These are phyloP conservation scores for Ehretia macrophylla DNA, from an alignment of 257 asterid genomes.

Conservation along the genomic window DNA sequence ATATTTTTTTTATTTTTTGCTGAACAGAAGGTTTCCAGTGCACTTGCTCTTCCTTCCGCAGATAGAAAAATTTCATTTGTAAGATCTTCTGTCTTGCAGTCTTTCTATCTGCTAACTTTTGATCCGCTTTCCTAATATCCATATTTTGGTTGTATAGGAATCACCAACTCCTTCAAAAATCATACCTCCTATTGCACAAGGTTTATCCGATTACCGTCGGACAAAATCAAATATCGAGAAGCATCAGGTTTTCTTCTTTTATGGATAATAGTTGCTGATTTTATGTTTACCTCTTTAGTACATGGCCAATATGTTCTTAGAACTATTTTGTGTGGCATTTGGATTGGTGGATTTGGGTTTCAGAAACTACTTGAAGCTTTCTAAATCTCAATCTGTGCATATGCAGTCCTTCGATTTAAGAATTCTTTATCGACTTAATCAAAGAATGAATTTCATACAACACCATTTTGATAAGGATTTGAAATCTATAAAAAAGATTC, in stretches of 20 bases:
- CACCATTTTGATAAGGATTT: too few species aligned
- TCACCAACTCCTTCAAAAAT: conserved; percentile 93
- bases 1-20: conserved; percentile 16
- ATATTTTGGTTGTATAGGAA: conserved; percentile 51
- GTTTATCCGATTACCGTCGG: conserved; percentile 81
- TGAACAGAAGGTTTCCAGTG: conserved; percentile 70
- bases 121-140: conserved; percentile 13
- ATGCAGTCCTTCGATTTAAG: too few species aligned
- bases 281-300: neutral
- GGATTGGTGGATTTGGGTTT: too few species aligned
- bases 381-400: too few species aligned
- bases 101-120: conserved; percentile 10
- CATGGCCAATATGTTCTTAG: neutral
- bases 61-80: conserved; percentile 72
- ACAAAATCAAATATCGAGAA: conserved; percentile 65
- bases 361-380: too few species aligned
- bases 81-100: conserved; percentile 24
- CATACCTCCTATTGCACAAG: conserved; percentile 60
- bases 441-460: too few species aligned
- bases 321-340: too few species aligned
- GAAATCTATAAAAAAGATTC: too few species aligned
- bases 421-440: too few species aligned
- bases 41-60: conserved; percentile 57
- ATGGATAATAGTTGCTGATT: neutral
- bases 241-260: conserved; percentile 55